Evolutionary conservation across 1,139 yeast genomes (phyloP).

Genomic region (Debaryomyces singareniensis): DNA sequence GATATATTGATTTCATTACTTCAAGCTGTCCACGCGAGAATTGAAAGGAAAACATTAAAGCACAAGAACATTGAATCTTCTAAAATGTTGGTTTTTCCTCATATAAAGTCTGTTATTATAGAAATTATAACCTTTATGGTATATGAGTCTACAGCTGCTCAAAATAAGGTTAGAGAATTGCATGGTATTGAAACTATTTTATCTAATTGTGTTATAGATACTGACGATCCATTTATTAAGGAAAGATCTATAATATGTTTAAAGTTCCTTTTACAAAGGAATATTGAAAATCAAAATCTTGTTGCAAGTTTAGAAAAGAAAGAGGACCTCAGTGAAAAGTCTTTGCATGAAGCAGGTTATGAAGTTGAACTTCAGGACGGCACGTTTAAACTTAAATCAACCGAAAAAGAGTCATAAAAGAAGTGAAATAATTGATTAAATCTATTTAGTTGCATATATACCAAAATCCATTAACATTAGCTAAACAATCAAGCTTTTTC

Average conservation of each 20-base stretch:
- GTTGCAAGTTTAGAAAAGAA: slow-evolving; percentile 50
- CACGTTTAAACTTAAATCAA: slow-evolving; percentile 19
- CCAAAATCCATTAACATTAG: not conserved
- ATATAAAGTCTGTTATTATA: slow-evolving; percentile 52
- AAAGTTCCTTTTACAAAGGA: slow-evolving; percentile 57
- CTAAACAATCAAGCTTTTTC: slow-evolving; percentile 14
- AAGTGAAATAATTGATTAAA: slow-evolving; percentile 1
- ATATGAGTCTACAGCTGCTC: slow-evolving; percentile 47
- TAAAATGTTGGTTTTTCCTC: slow-evolving; percentile 44
- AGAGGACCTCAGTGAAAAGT: slow-evolving; percentile 17
- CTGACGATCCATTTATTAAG: slow-evolving; percentile 80
- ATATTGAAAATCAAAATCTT: slow-evolving; percentile 63
- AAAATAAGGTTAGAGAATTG: slow-evolving; percentile 57
- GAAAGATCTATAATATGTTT: slow-evolving; percentile 81
- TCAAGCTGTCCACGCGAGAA: slow-evolving; percentile 42
- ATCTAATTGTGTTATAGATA: slow-evolving; percentile 81
- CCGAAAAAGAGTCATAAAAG: slow-evolving; percentile 2
- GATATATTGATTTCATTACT: slow-evolving; percentile 39
- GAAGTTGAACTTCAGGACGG: slow-evolving; percentile 34
- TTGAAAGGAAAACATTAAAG: slow-evolving; percentile 24
- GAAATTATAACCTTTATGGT: slow-evolving; percentile 56
- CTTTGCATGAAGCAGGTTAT: slow-evolving; percentile 34
- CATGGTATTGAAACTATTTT: slow-evolving; percentile 70
- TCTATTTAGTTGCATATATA: slow-evolving; percentile 2
- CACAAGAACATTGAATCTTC: slow-evolving; percentile 5